Evolutionary conservation across 2,329 filamentous ascomycete genomes (phyloP).

Genomic region (Calonectria henricotiae): DNA sequence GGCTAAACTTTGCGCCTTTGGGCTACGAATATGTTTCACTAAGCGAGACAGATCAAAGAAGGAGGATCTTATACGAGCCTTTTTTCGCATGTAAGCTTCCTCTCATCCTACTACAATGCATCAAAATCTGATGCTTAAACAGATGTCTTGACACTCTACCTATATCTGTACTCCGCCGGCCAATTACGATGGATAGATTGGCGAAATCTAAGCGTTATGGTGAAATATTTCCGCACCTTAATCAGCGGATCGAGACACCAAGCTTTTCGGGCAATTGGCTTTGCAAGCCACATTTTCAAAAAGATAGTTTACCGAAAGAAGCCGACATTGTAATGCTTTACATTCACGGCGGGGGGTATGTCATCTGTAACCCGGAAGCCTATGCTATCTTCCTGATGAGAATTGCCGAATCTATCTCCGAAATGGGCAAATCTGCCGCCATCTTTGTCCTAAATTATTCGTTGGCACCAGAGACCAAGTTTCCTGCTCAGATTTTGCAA

Average conservation of each 20-base stretch:
- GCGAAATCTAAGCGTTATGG: background rate
- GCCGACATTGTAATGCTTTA: conserved; percentile 6
- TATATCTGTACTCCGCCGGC: background rate
- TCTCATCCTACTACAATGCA: background rate
- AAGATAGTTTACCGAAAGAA: background rate
- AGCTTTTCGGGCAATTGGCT: background rate
- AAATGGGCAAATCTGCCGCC: background rate
- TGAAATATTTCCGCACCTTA: background rate
- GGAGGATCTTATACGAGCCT: background rate
- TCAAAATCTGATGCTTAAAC: background rate
- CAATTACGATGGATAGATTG: background rate
- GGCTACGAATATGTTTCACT: background rate
- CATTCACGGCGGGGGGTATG: background rate
- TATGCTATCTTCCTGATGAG: background rate
- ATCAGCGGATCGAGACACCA: background rate
- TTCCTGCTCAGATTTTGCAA: background rate
- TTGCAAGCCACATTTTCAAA: background rate
- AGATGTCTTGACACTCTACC: background rate
- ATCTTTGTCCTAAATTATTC: background rate
- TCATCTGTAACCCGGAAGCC: background rate
- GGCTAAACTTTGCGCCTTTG: background rate
- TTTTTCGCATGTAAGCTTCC: background rate
- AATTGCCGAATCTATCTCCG: background rate
- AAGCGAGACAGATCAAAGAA: background rate
- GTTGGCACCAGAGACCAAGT: background rate